Percentiles rank a stretch among this genome's conserved stretches.
These are phyloP conservation scores for Beverwykella pulmonaria DNA, from an alignment of 495 filamentous ascomycete genomes.

Conservation along the genomic window DNA sequence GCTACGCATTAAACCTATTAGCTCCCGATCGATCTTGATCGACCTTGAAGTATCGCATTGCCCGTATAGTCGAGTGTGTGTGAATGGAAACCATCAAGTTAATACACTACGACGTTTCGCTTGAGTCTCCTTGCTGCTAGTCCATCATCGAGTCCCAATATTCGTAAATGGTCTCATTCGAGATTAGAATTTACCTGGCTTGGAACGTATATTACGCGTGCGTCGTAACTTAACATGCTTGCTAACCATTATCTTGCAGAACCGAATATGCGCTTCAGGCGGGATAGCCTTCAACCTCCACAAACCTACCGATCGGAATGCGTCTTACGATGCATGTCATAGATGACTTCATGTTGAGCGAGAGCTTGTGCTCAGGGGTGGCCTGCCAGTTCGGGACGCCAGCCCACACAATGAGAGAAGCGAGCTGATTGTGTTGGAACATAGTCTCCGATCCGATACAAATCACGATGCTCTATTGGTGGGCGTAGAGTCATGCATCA, in stretches of 20 bases:
- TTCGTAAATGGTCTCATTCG: too few relatives aligned
- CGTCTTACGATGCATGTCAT: slow-evolving; percentile 20
- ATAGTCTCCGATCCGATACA: too few relatives aligned
- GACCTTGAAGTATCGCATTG: neutral
- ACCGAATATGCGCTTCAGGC: neutral
- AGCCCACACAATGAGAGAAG: too few relatives aligned
- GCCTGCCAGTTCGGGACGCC: too few relatives aligned
- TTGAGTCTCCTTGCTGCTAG: neutral
- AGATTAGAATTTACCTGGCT: neutral
- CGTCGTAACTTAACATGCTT: neutral
- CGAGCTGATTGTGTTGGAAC: too few relatives aligned
- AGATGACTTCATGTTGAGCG: neutral
- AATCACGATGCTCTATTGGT: too few relatives aligned
- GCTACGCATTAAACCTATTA: neutral
- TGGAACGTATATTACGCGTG: neutral
- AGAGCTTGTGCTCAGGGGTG: neutral
- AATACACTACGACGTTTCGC: neutral
- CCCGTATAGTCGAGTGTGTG: neutral
- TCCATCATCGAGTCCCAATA: too few relatives aligned
- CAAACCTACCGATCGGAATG: slow-evolving; percentile 11
- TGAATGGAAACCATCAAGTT: neutral
- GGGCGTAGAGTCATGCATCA: too few relatives aligned
- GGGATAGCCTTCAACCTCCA: neutral
- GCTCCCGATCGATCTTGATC: neutral
- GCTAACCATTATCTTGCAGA: neutral